Conservation (phyloP, 2,329 filamentous ascomycete genomes). For the Chrysoporthe austroafricana region DNA sequence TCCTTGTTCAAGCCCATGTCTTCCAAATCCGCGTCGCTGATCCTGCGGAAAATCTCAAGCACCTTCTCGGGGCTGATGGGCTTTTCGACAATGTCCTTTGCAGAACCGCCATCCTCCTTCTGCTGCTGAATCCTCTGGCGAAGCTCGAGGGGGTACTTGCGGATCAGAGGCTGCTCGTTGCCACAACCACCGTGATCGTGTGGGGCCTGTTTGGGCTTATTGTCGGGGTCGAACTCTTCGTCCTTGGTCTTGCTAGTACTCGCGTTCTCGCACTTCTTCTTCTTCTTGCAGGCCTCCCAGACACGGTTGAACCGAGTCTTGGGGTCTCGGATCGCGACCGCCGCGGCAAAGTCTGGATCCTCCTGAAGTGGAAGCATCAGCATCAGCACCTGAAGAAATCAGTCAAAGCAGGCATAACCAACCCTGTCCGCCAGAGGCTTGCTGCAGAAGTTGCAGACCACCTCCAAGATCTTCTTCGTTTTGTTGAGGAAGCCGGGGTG, state of each 20-base stretch:
- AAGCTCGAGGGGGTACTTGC: slow-evolving; percentile 83
- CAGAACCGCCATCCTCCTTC: slow-evolving; percentile 66
- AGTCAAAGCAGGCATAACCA: slow-evolving; percentile 64
- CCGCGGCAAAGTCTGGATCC: slow-evolving; percentile 81
- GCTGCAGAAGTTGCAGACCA: slow-evolving; percentile 98
- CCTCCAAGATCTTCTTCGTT: slow-evolving; percentile 98
- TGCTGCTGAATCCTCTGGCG: slow-evolving; percentile 44
- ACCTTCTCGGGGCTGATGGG: slow-evolving; percentile 81
- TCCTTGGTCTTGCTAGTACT: slow-evolving; percentile 68
- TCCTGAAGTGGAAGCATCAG: slow-evolving; percentile 66
- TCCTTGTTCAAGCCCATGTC: slow-evolving; percentile 92
- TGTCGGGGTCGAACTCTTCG: slow-evolving; percentile 65
- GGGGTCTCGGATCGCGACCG: slow-evolving; percentile 83
- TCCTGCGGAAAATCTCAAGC: slow-evolving; percentile 82
- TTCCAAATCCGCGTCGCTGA: slow-evolving; percentile 77
- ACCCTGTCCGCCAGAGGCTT: slow-evolving; percentile 97
- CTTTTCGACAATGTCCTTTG: slow-evolving; percentile 19
- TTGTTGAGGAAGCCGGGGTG: slow-evolving; percentile 97
- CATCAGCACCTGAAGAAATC: slow-evolving; percentile 45
- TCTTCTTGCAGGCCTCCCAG: slow-evolving; percentile 90
- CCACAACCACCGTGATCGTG: slow-evolving; percentile 88
- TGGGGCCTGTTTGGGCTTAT: slow-evolving; percentile 57
- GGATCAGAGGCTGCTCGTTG: slow-evolving; percentile 85
- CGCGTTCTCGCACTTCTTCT: slow-evolving; percentile 82
- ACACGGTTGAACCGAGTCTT: slow-evolving; percentile 93